A percentile compares a stretch with the other conserved stretches of the same genome.
Conservation (phyloP, 1,284 basidiomycete genomes). For the Albatrellus sp. region DNA sequence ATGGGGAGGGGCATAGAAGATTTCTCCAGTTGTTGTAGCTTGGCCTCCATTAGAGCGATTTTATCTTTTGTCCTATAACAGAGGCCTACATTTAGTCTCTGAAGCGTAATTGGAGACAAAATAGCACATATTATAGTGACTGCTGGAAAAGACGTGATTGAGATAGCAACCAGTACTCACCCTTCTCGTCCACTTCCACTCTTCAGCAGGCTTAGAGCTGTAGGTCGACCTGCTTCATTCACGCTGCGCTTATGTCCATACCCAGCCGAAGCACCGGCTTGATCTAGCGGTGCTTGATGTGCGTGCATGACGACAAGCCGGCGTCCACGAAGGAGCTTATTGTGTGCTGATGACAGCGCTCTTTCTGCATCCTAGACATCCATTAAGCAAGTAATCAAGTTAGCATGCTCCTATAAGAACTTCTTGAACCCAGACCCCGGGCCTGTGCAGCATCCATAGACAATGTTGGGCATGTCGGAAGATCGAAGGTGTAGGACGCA, state of each 20-base stretch:
- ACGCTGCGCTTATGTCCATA: slow-evolving; percentile 26
- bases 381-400: neutral
- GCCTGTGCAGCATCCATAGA: neutral
- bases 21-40: slow-evolving; percentile 68
- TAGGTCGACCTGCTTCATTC: slow-evolving; percentile 60
- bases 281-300: slow-evolving; percentile 58
- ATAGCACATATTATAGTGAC: neutral
- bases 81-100: neutral
- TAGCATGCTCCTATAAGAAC: neutral
- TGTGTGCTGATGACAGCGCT: slow-evolving; percentile 67
- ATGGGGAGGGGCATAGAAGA: slow-evolving; percentile 9
- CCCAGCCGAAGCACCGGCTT: slow-evolving; percentile 12
- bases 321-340: slow-evolving; percentile 74
- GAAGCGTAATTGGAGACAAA: neutral
- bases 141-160: neutral
- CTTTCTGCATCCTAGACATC: slow-evolving; percentile 69
- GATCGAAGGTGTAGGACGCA: neutral
- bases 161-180: slow-evolving; percentile 29
- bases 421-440: slow-evolving; percentile 5
- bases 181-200: slow-evolving; percentile 46
- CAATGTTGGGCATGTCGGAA: neutral
- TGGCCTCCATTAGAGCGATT: slow-evolving; percentile 93
- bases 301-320: slow-evolving; percentile 85
- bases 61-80: slow-evolving; percentile 65
- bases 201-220: slow-evolving; percentile 82